Evolutionary conservation across 1,284 basidiomycete genomes (phyloP), one percentile per base, ranked within the genome.

Genomic region (Sutorius eximius): DNA sequence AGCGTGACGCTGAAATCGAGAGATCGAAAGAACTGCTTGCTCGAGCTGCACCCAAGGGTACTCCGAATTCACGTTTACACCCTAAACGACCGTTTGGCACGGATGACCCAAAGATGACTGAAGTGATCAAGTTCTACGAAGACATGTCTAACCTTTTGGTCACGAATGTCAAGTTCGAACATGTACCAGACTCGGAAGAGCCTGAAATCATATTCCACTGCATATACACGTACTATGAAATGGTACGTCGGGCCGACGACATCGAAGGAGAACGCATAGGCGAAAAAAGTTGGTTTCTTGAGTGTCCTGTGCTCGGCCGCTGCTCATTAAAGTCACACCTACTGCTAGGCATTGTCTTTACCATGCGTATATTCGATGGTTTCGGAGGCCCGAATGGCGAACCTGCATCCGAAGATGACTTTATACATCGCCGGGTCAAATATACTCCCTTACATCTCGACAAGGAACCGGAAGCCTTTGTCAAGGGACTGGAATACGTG

Each of bases 401-500:
- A 36, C 69, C 66, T 27, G 69, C 52, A 10, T 70, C 63, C 10
- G 71, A 73, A 46, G 70, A 72, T 37, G 65, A 71, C 41, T 73
- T 61, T 30, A 45, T 70, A 57, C 71, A 83, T 57, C 27, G 69
- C 73, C 44, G 73, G 50, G 76, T 87, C 48, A 80, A 82, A 57
- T 91, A 86, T 62, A 74, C 74, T 2, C 89, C 88, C 3, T 67
- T 79, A n/a, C 72, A 82, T 37, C 76, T 91, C 7, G 83, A 88
- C 51, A 80, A 82, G 55, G 84, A 88, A 65, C 57, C 73, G 0
- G 60, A 67, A 9, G 79, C 82, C 6, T 83, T 84, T 64, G 75
- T 81, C 16, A 69, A 79, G 34, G 73, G 73, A 41, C 70, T 91
- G n/a, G 78, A 77, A 22, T 90, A 86, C 67, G 75, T 91, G 55